A percentile compares a stretch with the other conserved stretches of the same genome.
Evolutionary conservation across 106 monocot genomes (phyloP).

Genomic region (Cymbidium sinense): DNA sequence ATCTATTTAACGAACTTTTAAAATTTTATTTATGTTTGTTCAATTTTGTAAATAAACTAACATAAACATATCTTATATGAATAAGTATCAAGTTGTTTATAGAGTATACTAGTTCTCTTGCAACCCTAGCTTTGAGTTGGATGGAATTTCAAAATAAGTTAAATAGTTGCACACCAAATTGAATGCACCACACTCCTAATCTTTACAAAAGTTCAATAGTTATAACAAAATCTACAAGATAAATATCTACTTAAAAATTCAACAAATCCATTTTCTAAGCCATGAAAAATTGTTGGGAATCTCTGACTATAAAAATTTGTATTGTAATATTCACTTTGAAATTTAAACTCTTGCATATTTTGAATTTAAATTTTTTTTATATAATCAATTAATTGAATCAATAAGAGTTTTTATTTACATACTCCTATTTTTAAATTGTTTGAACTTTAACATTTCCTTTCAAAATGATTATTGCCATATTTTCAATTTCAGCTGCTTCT

Average conservation of each 20-base stretch:
- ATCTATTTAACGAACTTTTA: too few species aligned
- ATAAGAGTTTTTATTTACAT: neutral
- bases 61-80: too few species aligned
- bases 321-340: neutral
- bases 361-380: too few species aligned
- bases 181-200: too few species aligned
- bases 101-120: too few species aligned
- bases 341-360: neutral
- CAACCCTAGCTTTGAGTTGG: too few species aligned
- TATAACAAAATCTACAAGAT: neutral
- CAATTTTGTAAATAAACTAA: too few species aligned
- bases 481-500: neutral
- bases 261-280: neutral
- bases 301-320: neutral
- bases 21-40: too few species aligned
- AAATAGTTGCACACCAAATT: too few species aligned
- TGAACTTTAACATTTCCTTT: neutral
- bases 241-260: neutral
- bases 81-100: too few species aligned
- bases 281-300: neutral
- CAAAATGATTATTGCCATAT: neutral
- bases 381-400: neutral
- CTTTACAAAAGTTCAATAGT: too few species aligned
- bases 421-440: neutral
- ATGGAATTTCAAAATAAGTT: too few species aligned